A percentile compares a stretch with the other conserved stretches of the same genome.
These are phyloP conservation scores for Pinus taeda DNA, from an alignment of 75 land plant genomes.

Conservation along the genomic window DNA sequence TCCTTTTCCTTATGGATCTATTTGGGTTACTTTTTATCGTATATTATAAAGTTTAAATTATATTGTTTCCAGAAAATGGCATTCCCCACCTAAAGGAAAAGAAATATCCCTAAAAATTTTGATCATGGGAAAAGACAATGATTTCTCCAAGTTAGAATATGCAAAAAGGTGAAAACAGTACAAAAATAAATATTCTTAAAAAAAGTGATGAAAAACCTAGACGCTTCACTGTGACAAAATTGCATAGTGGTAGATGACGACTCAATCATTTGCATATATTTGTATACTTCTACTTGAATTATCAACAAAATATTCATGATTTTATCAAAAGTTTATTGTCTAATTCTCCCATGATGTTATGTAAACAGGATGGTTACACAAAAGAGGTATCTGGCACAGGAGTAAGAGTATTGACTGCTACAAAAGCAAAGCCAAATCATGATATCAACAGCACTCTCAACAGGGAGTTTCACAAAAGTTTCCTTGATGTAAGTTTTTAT, in stretches of 20 bases:
- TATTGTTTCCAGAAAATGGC: not conserved
- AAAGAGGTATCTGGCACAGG: constrained; percentile 37
- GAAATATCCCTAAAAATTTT: not conserved
- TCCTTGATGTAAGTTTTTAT: constrained; percentile 53
- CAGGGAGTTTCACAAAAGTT: constrained; percentile 55
- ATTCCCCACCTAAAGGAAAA: not conserved
- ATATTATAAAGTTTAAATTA: not conserved
- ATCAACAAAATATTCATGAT: no score
- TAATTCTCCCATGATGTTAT: not conserved
- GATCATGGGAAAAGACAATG: not conserved
- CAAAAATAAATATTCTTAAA: not conserved
- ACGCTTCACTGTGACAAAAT: not conserved
- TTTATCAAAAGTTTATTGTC: no score
- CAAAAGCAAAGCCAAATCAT: constrained; percentile 48
- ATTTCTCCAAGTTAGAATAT: not conserved
- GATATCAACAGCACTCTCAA: constrained; percentile 39
- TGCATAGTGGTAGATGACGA: not conserved
- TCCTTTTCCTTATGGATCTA: not conserved
- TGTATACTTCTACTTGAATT: not conserved
- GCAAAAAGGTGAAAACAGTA: not conserved
- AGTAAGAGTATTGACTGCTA: constrained; percentile 56
- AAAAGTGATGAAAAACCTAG: not conserved
- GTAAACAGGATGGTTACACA: constrained; percentile 77
- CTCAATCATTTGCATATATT: not conserved
- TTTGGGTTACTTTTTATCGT: not conserved